phyloP scores from a whole-genome alignment of 768 basidiomycete species.

The Gelatoporia subvermispora region DNA sequence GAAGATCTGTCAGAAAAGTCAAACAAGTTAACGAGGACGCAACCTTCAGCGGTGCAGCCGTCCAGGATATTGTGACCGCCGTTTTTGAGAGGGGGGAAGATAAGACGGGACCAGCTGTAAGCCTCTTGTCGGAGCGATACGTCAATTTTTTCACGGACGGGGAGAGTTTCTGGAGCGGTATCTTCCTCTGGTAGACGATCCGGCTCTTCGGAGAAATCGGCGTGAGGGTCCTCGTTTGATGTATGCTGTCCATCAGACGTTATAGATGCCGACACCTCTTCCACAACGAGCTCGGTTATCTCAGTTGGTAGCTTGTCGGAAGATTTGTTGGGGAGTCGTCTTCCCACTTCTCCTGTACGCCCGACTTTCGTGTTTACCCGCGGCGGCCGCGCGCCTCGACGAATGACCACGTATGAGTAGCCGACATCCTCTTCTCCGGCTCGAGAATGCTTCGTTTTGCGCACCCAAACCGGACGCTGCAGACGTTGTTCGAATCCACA shows the following conservation, averaged over 20 bases:
- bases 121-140: slow-evolving; percentile 66
- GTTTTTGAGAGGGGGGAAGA: slow-evolving; percentile 89
- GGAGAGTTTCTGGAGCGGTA: slow-evolving; percentile 3
- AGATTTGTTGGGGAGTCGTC: slow-evolving; percentile 35
- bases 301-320: slow-evolving; percentile 3
- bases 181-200: not conserved
- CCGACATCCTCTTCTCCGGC: slow-evolving; percentile 81
- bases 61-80: slow-evolving; percentile 91
- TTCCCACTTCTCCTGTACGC: slow-evolving; percentile 50
- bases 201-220: not conserved
- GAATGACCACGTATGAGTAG: slow-evolving; percentile 89
- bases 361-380: slow-evolving; percentile 34
- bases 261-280: slow-evolving; percentile 5
- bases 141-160: slow-evolving; percentile 34
- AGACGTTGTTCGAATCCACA: slow-evolving; percentile 88
- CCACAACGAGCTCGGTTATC: slow-evolving; percentile 18
- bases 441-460: slow-evolving; percentile 82
- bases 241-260: no score
- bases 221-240: not conserved
- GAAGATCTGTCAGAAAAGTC: slow-evolving; percentile 1
- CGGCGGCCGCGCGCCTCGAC: slow-evolving; percentile 66
- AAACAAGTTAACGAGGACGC: not conserved
- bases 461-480: slow-evolving; percentile 81
- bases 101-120: slow-evolving; percentile 84
- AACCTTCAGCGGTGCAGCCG: slow-evolving; percentile 79